Evolutionary conservation across 1,284 basidiomycete genomes (phyloP).

Genomic region (Clitocybe nebularis): DNA sequence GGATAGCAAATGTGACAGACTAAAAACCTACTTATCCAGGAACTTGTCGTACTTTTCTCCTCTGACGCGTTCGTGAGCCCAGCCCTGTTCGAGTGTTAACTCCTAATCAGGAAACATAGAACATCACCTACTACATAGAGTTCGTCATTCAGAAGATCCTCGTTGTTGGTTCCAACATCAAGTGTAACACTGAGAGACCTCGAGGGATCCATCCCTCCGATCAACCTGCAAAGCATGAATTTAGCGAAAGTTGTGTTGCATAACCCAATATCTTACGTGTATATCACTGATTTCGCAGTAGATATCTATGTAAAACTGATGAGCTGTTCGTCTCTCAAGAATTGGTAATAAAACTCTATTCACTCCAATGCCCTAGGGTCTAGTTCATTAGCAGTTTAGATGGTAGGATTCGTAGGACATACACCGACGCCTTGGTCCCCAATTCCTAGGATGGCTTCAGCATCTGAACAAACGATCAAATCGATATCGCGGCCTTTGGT

Average conservation of each 20-base stretch:
- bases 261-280: too few relatives aligned
- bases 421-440: constrained; percentile 73
- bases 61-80: constrained; percentile 58
- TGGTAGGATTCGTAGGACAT: constrained; percentile 13
- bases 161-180: constrained; percentile 80
- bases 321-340: background rate
- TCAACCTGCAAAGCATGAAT: constrained; percentile 41
- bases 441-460: constrained; percentile 81
- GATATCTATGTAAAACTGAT: constrained; percentile 56
- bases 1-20: background rate
- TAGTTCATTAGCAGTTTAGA: constrained; percentile 12
- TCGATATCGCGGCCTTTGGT: constrained; percentile 60
- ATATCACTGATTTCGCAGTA: constrained; percentile 83
- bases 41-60: constrained; percentile 67
- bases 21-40: constrained; percentile 52
- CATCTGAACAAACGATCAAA: constrained; percentile 78
- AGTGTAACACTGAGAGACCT: constrained; percentile 63
- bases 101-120: background rate
- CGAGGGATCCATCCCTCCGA: constrained; percentile 78
- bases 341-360: constrained; percentile 26
- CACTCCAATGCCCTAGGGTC: constrained; percentile 41
- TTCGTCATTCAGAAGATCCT: constrained; percentile 54
- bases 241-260: too few relatives aligned
- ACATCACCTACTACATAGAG: constrained; percentile 59
- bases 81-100: constrained; percentile 43